A percentile compares a stretch with the other conserved stretches of the same genome.
These are phyloP conservation scores for Trichophyton simii DNA, from an alignment of 2,329 filamentous ascomycete species.

Conservation along the genomic window DNA sequence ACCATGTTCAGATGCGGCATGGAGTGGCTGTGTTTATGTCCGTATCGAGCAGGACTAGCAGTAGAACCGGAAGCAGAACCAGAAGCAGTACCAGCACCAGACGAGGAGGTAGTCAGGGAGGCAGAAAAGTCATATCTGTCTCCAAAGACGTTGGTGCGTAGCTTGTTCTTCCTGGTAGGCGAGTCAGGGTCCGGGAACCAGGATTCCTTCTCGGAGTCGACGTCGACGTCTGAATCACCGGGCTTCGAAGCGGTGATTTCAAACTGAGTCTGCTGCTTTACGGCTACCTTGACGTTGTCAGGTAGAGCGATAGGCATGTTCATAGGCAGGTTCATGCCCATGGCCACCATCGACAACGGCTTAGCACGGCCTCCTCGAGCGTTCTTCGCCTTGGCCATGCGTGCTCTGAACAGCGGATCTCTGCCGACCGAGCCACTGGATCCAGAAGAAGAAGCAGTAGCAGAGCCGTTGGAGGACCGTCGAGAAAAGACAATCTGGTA, in stretches of 20 bases:
- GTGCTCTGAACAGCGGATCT: neutral
- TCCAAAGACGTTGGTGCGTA: slow-evolving; percentile 61
- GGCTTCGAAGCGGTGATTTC: neutral
- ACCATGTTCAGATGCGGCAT: neutral
- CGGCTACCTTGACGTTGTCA: neutral
- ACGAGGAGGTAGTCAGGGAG: slow-evolving; percentile 56
- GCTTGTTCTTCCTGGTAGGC: slow-evolving; percentile 35
- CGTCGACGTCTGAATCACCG: neutral
- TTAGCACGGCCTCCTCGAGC: neutral
- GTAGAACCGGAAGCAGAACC: slow-evolving; percentile 29
- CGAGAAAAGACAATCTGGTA: slow-evolving; percentile 91
- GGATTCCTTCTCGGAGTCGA: neutral
- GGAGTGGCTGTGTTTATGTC: neutral
- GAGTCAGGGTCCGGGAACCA: slow-evolving; percentile 36
- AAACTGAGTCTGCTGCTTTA: neutral
- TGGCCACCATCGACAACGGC: neutral
- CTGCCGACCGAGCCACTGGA: neutral
- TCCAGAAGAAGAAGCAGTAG: neutral
- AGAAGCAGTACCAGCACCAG: slow-evolving; percentile 21
- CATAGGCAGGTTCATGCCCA: neutral
- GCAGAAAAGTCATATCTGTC: slow-evolving; percentile 93
- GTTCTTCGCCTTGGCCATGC: neutral
- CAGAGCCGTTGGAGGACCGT: neutral
- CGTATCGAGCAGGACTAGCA: neutral
- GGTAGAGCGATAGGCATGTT: too few species aligned